Percentiles rank a stretch among this genome's conserved stretches.
Conservation (phyloP, 768 basidiomycete genomes). For the Podaxis pistillaris region DNA sequence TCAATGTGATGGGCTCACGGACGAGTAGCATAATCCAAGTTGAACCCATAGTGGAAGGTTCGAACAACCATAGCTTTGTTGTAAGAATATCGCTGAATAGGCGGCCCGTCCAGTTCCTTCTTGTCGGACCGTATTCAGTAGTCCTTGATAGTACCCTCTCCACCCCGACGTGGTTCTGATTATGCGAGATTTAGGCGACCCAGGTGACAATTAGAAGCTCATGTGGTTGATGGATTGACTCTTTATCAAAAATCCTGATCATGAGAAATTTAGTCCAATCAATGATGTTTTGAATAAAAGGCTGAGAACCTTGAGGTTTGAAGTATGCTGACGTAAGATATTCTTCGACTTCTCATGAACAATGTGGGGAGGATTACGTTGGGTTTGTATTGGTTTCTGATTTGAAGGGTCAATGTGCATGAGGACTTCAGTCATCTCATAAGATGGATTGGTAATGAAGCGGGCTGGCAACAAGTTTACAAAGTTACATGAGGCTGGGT, state of each 20-base stretch:
- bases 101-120: background rate
- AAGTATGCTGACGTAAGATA: background rate
- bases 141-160: background rate
- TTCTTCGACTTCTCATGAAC: background rate
- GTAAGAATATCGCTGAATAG: background rate
- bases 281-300: background rate
- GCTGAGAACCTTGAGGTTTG: background rate
- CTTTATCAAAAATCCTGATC: background rate
- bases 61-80: background rate
- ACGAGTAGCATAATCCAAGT: background rate
- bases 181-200: constrained; percentile 5
- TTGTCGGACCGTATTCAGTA: background rate
- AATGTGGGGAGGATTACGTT: background rate
- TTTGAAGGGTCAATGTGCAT: background rate
- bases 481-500: background rate
- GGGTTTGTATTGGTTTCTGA: background rate
- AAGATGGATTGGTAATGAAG: background rate
- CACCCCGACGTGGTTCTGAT: background rate
- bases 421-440: background rate
- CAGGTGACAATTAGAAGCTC: background rate
- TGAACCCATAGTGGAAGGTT: background rate
- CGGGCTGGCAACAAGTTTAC: background rate
- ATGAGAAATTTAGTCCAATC: constrained; percentile 4
- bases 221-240: background rate
- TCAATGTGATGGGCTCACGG: background rate